phyloP scores from a whole-genome alignment of 441 rosid species.

The Omphalea diandra region DNA sequence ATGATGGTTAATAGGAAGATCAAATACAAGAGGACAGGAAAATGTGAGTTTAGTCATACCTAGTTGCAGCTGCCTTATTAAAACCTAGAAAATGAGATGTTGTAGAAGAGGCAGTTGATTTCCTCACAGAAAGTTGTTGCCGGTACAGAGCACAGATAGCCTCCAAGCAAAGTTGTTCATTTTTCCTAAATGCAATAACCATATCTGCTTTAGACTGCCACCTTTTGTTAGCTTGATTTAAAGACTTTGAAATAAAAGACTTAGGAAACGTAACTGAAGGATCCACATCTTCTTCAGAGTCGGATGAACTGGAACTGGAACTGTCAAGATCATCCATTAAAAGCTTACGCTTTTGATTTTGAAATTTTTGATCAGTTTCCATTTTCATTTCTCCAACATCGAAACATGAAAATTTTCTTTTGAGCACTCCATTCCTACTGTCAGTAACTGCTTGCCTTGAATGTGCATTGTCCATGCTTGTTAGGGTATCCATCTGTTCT shows the following conservation, averaged over 20 bases:
- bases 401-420: slow-evolving; percentile 32
- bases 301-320: slow-evolving; percentile 29
- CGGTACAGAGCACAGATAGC: slow-evolving; percentile 43
- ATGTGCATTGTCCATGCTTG: not conserved
- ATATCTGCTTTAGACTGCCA: slow-evolving; percentile 30
- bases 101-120: no score
- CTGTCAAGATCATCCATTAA: not conserved
- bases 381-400: slow-evolving; percentile 12
- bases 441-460: slow-evolving; percentile 16
- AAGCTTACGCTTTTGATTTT: not conserved
- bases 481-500: slow-evolving; percentile 2
- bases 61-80: not conserved
- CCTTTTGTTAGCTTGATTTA: not conserved
- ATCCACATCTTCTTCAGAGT: slow-evolving; percentile 13
- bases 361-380: not conserved
- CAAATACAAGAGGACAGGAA: not conserved
- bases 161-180: slow-evolving; percentile 30
- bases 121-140: slow-evolving; percentile 9
- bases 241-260: no score
- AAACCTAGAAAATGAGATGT: slow-evolving; percentile 22
- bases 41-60: slow-evolving; percentile 25
- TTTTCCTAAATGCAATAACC: slow-evolving; percentile 21
- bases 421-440: slow-evolving; percentile 16
- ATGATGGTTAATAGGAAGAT: not conserved
- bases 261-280: slow-evolving; percentile 3